These are phyloP conservation scores for Plasmopara halstedii DNA, from an alignment of 352 stramenopile species.

Conservation along the genomic window DNA sequence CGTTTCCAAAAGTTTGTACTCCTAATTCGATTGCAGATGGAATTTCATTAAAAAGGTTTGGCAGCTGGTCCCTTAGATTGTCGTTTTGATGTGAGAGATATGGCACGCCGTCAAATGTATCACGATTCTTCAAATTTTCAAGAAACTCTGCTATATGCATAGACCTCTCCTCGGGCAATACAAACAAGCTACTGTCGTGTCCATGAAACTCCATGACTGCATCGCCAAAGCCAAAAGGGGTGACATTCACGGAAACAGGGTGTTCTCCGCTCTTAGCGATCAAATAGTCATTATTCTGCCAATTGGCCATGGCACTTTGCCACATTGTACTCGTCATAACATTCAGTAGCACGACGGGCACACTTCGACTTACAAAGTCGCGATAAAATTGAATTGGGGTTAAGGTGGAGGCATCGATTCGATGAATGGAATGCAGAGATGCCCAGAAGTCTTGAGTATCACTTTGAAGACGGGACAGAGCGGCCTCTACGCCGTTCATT, in stretches of 20 bases:
- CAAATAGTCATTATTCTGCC: slow-evolving; percentile 53
- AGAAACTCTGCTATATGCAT: slow-evolving; percentile 65
- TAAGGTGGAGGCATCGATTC: slow-evolving; percentile 36
- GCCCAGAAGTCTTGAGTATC: slow-evolving; percentile 72
- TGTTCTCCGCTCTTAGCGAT: slow-evolving; percentile 33
- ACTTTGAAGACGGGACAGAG: slow-evolving; percentile 34
- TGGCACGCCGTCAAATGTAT: slow-evolving; percentile 60
- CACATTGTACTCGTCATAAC: slow-evolving; percentile 53
- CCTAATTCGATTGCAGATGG: slow-evolving; percentile 49
- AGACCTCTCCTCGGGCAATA: slow-evolving; percentile 75
- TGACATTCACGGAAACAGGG: slow-evolving; percentile 64
- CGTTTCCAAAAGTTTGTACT: slow-evolving; percentile 66
- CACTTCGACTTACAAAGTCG: slow-evolving; percentile 67
- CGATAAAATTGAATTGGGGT: slow-evolving; percentile 60
- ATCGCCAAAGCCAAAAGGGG: slow-evolving; percentile 67
- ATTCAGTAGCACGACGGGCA: slow-evolving; percentile 65
- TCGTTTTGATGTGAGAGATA: slow-evolving; percentile 86
- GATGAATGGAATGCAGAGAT: slow-evolving; percentile 39
- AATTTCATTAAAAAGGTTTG: slow-evolving; percentile 52
- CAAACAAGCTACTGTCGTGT: slow-evolving; percentile 34
- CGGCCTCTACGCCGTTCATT: background rate
- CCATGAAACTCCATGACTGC: slow-evolving; percentile 41
- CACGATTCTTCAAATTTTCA: slow-evolving; percentile 32
- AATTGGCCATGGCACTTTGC: slow-evolving; percentile 35
- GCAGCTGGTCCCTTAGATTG: slow-evolving; percentile 65